Evolutionary conservation across 495 filamentous ascomycete species (phyloP).

Genomic region (Penicillium paxilli): DNA sequence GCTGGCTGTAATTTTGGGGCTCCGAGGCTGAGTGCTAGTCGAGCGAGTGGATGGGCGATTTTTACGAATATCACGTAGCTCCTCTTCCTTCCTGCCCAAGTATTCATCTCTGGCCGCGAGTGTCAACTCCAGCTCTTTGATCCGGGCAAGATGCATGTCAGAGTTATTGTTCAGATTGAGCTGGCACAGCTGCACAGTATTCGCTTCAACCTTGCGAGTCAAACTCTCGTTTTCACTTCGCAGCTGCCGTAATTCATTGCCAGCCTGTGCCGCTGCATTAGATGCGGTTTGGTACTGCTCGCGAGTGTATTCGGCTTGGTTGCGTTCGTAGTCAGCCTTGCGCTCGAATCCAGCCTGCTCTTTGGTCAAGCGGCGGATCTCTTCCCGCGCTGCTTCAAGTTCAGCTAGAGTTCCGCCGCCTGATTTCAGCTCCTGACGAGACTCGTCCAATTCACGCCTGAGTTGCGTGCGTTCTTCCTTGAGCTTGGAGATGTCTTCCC

Average conservation of each 20-base stretch:
- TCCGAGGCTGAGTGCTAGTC: constrained; percentile 47
- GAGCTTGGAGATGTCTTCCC: constrained; percentile 43
- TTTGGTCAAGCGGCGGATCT: constrained; percentile 40
- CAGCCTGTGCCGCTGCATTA: constrained; percentile 48
- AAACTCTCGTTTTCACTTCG: constrained; percentile 47
- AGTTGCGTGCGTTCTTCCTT: constrained; percentile 51
- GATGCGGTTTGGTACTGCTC: constrained; percentile 65
- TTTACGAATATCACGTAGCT: constrained; percentile 57
- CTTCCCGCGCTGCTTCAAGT: constrained; percentile 45
- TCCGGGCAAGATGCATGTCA: constrained; percentile 31
- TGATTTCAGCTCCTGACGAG: constrained; percentile 44
- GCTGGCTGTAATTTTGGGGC: constrained; percentile 39
- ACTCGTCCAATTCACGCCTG: constrained; percentile 48
- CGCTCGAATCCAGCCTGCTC: constrained; percentile 46
- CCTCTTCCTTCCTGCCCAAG: constrained; percentile 59
- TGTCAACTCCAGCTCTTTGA: constrained; percentile 51
- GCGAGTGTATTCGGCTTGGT: constrained; percentile 58
- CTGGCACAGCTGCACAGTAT: constrained; percentile 51
- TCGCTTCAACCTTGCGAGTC: constrained; percentile 49
- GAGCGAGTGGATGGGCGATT: constrained; percentile 47
- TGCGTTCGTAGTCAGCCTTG: constrained; percentile 52
- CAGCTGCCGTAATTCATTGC: constrained; percentile 51
- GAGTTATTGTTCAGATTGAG: constrained; percentile 47
- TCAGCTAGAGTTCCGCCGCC: constrained; percentile 53
- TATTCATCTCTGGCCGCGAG: constrained; percentile 45